These are phyloP conservation scores for Prinsepia uniflora DNA, from an alignment of 306 rosid genomes.

Conservation along the genomic window DNA sequence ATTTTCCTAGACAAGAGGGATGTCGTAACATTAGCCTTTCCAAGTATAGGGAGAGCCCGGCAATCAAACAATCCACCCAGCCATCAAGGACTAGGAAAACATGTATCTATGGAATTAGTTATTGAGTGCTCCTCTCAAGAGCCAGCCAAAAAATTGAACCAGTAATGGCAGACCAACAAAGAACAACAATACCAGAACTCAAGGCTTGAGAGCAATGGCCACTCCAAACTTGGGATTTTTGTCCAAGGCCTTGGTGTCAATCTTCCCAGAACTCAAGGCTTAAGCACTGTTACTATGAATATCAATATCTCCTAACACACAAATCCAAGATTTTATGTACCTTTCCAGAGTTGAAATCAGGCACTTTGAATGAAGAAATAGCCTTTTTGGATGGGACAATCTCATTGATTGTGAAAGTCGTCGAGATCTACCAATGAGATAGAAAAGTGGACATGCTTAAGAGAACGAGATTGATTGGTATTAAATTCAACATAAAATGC, in stretches of 20 bases:
- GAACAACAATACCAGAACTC: too few species aligned
- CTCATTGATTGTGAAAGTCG: slow-evolving; percentile 64
- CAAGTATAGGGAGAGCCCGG: too few species aligned
- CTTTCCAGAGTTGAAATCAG: slow-evolving; percentile 83
- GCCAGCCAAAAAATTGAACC: slow-evolving; percentile 62
- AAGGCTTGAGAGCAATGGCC: slow-evolving; percentile 88
- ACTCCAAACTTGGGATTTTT: slow-evolving; percentile 79
- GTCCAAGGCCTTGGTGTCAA: slow-evolving; percentile 81
- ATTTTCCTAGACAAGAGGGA: too few species aligned
- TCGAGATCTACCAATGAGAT: slow-evolving; percentile 48
- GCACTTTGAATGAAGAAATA: slow-evolving; percentile 78
- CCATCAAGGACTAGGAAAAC: slow-evolving; percentile 32
- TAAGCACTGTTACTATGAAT: background rate
- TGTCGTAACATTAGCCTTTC: too few species aligned
- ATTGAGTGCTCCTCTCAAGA: slow-evolving; percentile 52
- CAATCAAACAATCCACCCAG: slow-evolving; percentile 45
- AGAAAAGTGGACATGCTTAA: slow-evolving; percentile 18
- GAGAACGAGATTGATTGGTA: background rate
- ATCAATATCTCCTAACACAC: slow-evolving; percentile 4
- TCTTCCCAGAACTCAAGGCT: too few species aligned
- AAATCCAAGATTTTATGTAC: slow-evolving; percentile 39
- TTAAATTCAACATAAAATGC: slow-evolving; percentile 21
- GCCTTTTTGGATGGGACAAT: slow-evolving; percentile 81
- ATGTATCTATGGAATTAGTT: slow-evolving; percentile 59
- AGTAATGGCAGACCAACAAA: slow-evolving; percentile 20